phyloP scores from a whole-genome alignment of 768 basidiomycete genomes.

The Pleurotus djamor region DNA sequence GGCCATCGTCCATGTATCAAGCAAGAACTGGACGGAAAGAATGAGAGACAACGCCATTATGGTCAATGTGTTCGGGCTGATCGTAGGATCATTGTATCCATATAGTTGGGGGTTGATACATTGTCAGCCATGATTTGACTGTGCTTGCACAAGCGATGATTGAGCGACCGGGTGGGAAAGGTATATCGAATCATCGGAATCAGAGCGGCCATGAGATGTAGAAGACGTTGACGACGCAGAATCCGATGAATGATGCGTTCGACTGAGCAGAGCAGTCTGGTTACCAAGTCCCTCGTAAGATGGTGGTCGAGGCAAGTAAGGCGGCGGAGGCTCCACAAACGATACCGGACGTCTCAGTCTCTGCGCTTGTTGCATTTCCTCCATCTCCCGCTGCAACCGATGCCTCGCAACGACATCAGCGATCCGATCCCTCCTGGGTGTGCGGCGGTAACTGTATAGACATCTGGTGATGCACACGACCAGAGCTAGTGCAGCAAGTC shows the following conservation, averaged over 20 bases:
- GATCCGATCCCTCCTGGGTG: slow-evolving; percentile 44
- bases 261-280: slow-evolving; percentile 10
- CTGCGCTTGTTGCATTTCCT: slow-evolving; percentile 30
- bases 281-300: slow-evolving; percentile 28
- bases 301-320: slow-evolving; percentile 50
- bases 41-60: too few relatives aligned
- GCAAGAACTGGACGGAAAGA: too few relatives aligned
- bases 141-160: neutral
- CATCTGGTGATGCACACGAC: slow-evolving; percentile 37
- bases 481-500: slow-evolving; percentile 31
- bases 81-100: too few relatives aligned
- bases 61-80: too few relatives aligned
- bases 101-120: too few relatives aligned
- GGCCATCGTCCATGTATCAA: too few relatives aligned
- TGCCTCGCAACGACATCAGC: slow-evolving; percentile 38
- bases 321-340: slow-evolving; percentile 39
- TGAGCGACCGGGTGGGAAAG: neutral
- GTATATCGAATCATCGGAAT: neutral
- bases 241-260: neutral
- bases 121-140: too few relatives aligned
- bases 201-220: slow-evolving; percentile 2
- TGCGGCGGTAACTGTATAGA: slow-evolving; percentile 37
- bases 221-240: slow-evolving; percentile 7
- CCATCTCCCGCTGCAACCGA: slow-evolving; percentile 50
- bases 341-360: slow-evolving; percentile 24